phyloP scores from a whole-genome alignment of 2,329 filamentous ascomycete species.

The Raffaelea ambrosiae region DNA sequence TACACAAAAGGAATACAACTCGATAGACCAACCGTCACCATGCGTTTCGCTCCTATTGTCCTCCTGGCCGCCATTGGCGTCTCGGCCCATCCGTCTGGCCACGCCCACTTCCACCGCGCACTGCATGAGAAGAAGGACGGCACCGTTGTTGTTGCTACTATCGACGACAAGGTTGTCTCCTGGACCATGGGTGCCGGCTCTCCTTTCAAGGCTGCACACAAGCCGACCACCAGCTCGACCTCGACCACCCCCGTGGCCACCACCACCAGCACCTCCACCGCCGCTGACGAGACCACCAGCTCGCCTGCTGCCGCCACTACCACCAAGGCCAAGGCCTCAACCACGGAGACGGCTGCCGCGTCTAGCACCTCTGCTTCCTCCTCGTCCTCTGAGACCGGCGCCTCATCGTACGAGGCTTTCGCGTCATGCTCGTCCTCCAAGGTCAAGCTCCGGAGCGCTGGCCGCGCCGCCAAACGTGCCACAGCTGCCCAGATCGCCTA shows the following conservation, averaged over 20 bases:
- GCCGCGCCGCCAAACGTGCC: slow-evolving; percentile 28
- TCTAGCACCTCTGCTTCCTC: slow-evolving; percentile 48
- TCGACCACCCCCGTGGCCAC: slow-evolving; percentile 5
- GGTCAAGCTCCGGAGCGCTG: too few relatives aligned
- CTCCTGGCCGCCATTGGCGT: slow-evolving; percentile 23
- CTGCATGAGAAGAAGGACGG: slow-evolving; percentile 15
- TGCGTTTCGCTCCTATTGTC: slow-evolving; percentile 19
- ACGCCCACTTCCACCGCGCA: slow-evolving; percentile 26
- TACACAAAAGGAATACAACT: background rate
- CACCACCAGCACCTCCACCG: slow-evolving; percentile 10
- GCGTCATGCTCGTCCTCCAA: slow-evolving; percentile 21
- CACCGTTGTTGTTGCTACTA: slow-evolving; percentile 15
- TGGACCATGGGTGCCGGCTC: slow-evolving; percentile 17
- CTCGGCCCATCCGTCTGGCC: slow-evolving; percentile 23
- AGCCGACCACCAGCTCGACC: too few relatives aligned
- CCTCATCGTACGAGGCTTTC: slow-evolving; percentile 19
- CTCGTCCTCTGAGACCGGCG: slow-evolving; percentile 53
- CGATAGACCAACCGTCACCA: slow-evolving; percentile 6
- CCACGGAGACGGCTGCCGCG: slow-evolving; percentile 7
- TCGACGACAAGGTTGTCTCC: slow-evolving; percentile 18
- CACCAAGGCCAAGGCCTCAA: background rate
- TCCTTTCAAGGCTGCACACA: slow-evolving; percentile 19
- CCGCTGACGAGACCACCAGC: background rate
- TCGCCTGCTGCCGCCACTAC: slow-evolving; percentile 1
- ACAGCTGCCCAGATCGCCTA: slow-evolving; percentile 36